Evolutionary conservation across 1,139 yeast genomes (phyloP), one percentile per base, ranked within the genome.

Genomic region (Kluyveromyces sp.): DNA sequence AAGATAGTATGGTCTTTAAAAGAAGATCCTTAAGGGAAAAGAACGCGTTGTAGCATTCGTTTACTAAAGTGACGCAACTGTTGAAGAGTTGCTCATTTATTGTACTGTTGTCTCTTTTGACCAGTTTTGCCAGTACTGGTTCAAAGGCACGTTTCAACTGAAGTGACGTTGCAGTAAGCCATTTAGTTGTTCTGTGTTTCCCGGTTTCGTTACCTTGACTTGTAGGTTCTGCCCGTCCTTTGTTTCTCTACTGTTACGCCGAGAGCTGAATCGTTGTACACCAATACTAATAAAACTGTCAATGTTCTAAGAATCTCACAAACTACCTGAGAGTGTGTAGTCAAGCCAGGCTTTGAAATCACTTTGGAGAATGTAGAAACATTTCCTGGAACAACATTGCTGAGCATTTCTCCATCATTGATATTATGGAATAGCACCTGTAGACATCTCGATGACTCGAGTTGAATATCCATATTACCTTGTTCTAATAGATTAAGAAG

Each of bases 81-180:
- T 63, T 56, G 37, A 48, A 30, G 58, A 35, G n/a, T 52, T 48
- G 4, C 28, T 41, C 37, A 7, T 51, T 49, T 4, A 61, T 55
- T 15, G 44, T 35, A 3, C 7, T 30, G 43, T 59, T 58, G 21
- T 51, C 45, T 37, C 67, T 53, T 42, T 50, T 54, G 2, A 69
- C 53, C 34, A 80, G 63, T 2, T 60, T 58, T 8, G 63, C 60
- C 3, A 69, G 42, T 7, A 79, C 71, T 4, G 72, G 59, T 43
- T 73, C 48, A 5, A 63, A 42, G 10, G 63, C 61, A 25, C 49
- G 42, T 27, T 53, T 75, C 27, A 85, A 70, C 56, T 86, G 92
- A 32, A 69, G 67, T 2, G 83, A 70, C 0, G 90, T 81, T 0
- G 82, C 87, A 25, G 60, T 67, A 25, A 83, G 63, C 95, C 95